Conservation (phyloP, 768 basidiomycete genomes). For the Mycena galericulata region DNA sequence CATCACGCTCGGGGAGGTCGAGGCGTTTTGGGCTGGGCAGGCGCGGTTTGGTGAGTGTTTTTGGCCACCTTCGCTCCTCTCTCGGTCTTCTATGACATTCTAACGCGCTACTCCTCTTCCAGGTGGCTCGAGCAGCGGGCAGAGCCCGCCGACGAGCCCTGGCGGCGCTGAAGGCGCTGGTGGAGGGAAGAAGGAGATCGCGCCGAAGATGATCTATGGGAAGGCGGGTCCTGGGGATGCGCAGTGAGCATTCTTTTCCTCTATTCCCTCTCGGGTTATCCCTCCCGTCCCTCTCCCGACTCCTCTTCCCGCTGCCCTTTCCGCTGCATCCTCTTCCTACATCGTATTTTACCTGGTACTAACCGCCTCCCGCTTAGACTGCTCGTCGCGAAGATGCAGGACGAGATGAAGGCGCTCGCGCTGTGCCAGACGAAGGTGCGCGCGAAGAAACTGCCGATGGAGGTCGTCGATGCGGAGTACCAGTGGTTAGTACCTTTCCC, state of each 20-base stretch:
- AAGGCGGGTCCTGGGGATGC: conserved; percentile 88
- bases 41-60: conserved; percentile 47
- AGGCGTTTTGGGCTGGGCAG: conserved; percentile 77
- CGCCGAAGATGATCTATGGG: conserved; percentile 95
- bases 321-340: background rate
- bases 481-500: conserved; percentile 79
- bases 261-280: background rate
- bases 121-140: conserved; percentile 38
- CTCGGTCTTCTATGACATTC: conserved; percentile 42
- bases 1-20: conserved; percentile 90
- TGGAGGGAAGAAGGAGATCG: conserved; percentile 87
- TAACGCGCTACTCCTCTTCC: background rate
- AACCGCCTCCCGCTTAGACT: conserved; percentile 55
- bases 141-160: conserved; percentile 45
- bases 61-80: background rate
- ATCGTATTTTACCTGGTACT: background rate
- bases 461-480: conserved; percentile 98
- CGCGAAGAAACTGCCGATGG: conserved; percentile 97
- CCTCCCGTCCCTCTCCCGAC: background rate
- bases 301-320: conserved; percentile 27
- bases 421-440: conserved; percentile 92
- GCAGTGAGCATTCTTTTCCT: conserved; percentile 58
- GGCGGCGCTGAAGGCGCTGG: conserved; percentile 40
- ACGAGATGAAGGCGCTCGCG: conserved; percentile 92
- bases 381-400: conserved; percentile 84